A percentile compares a stretch with the other conserved stretches of the same genome.
Evolutionary conservation across 2,329 filamentous ascomycete species (phyloP).

Genomic region (Colletotrichum euphorbiae): DNA sequence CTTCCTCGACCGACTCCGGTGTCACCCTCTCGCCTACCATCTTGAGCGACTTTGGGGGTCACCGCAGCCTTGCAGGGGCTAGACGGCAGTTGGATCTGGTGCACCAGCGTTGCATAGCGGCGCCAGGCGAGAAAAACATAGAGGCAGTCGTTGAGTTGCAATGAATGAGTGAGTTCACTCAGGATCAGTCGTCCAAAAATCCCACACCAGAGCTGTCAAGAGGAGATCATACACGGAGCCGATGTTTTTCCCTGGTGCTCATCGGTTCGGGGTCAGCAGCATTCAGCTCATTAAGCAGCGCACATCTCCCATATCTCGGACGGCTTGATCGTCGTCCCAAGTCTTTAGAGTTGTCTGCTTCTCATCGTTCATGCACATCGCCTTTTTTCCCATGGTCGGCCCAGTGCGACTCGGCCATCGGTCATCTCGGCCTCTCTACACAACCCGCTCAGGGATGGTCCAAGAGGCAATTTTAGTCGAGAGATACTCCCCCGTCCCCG

Average conservation of each 20-base stretch:
- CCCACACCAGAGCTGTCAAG: conserved; percentile 10
- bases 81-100: conserved; percentile 6
- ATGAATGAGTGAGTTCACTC: neutral
- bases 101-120: conserved; percentile 10
- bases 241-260: conserved; percentile 15
- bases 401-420: conserved; percentile 36
- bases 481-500: conserved; percentile 6
- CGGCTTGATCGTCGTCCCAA: conserved; percentile 29
- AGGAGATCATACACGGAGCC: conserved; percentile 12
- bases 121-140: neutral
- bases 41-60: conserved; percentile 22
- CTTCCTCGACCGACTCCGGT: conserved; percentile 25
- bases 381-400: conserved; percentile 28
- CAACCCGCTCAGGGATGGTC: conserved; percentile 35
- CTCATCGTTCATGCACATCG: conserved; percentile 33
- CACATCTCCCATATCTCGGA: conserved; percentile 12
- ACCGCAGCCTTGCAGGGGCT: conserved; percentile 12
- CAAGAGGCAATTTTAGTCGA: conserved; percentile 40
- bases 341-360: neutral
- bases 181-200: conserved; percentile 4
- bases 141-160: neutral
- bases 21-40: conserved; percentile 18
- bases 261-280: conserved; percentile 6
- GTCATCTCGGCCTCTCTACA: conserved; percentile 35
- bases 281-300: neutral